Percentiles rank a stretch among this genome's conserved stretches.
Conservation (phyloP, 768 basidiomycete genomes). For the Symmetrospora coprosmae region DNA sequence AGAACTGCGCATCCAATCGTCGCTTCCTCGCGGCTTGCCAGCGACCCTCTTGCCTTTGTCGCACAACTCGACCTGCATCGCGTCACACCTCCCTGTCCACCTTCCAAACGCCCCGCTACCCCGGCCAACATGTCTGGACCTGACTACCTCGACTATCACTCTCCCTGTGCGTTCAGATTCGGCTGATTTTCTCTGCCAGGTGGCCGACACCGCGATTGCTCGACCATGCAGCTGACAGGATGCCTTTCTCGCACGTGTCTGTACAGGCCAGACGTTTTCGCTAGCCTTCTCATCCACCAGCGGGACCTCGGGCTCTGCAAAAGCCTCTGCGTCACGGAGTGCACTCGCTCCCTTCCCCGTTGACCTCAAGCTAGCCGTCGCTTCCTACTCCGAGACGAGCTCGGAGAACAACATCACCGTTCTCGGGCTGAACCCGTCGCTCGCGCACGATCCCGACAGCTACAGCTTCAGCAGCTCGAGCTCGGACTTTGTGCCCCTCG, state of each 20-base stretch:
- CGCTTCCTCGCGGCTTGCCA: too few species aligned
- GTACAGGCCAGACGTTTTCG: neutral
- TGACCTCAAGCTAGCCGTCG: conserved; percentile 15
- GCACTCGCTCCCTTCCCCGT: conserved; percentile 6
- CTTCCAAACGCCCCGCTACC: too few species aligned
- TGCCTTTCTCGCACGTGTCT: neutral
- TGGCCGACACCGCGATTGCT: neutral
- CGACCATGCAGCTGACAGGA: neutral
- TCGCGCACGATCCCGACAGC: neutral
- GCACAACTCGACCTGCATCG: too few species aligned
- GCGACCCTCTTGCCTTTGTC: too few species aligned
- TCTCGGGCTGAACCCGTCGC: conserved; percentile 4
- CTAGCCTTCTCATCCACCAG: conserved; percentile 3
- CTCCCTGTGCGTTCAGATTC: too few species aligned
- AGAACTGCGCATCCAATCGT: too few species aligned
- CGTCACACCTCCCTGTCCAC: too few species aligned
- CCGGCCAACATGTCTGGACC: conserved; percentile 15
- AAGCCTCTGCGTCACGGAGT: neutral
- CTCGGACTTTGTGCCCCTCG: conserved; percentile 56
- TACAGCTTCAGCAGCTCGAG: conserved; percentile 55
- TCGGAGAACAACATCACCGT: conserved; percentile 18
- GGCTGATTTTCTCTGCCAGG: too few species aligned
- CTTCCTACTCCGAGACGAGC: conserved; percentile 3
- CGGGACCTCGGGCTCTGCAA: neutral
- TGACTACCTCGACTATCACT: conserved; percentile 15